These are phyloP conservation scores for Trichoderma asperellum DNA, from an alignment of 2,329 filamentous ascomycete genomes.

Conservation along the genomic window DNA sequence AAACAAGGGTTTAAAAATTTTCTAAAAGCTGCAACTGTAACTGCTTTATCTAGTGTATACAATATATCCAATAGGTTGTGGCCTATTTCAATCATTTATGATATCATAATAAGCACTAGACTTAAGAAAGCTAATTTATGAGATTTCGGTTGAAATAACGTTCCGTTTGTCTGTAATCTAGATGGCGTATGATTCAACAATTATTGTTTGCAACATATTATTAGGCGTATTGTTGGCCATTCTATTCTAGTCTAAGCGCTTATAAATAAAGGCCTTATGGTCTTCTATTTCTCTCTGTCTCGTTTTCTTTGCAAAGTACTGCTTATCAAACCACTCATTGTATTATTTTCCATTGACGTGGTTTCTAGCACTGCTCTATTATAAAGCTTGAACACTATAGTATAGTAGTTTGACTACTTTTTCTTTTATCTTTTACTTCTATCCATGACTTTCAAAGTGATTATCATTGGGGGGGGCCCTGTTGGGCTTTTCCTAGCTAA, in stretches of 20 bases:
- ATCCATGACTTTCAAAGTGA: constrained; percentile 31
- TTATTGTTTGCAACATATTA: not conserved
- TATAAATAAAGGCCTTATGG: not conserved
- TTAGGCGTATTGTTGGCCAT: not conserved
- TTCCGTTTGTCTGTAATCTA: not conserved
- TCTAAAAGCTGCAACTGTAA: no score
- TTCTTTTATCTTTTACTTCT: not conserved
- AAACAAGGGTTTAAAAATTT: not conserved
- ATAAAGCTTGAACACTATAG: not conserved
- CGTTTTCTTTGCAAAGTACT: not conserved
- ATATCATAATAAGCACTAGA: not conserved
- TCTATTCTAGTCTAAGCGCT: not conserved
- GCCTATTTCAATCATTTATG: not conserved
- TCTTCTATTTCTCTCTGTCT: not conserved
- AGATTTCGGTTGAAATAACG: not conserved
- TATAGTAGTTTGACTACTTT: not conserved
- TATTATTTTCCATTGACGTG: not conserved
- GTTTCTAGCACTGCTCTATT: not conserved
- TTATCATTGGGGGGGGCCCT: constrained; percentile 38
- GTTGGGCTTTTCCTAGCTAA: constrained; percentile 37
- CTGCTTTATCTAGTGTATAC: not conserved
- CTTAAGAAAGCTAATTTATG: not conserved
- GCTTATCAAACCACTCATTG: not conserved
- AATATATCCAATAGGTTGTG: not conserved
- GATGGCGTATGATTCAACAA: not conserved